Evolutionary conservation across 768 basidiomycete species (phyloP), one percentile per base, ranked within the genome.

Genomic region (Scleroderma bovista): DNA sequence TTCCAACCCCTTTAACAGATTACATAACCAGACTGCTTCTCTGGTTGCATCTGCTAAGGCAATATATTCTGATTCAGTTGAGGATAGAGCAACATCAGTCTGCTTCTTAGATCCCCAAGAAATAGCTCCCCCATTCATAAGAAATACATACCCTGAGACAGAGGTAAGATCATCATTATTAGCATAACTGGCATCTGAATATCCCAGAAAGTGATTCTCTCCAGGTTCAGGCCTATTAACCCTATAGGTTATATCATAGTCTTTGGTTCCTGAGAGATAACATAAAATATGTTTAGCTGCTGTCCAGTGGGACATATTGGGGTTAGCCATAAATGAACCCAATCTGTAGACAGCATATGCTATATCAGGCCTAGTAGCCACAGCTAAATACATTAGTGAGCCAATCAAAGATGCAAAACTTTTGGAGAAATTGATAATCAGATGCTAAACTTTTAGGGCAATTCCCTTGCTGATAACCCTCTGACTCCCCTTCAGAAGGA

Each of bases 1-100:
- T 64, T 58, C 54, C 20, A 42, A 58, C 71, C 23, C 74, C 59
- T 43, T n/a, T 5, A 6, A 69, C n/a, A 73, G 71, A 61, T 59
- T 71, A 7, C 52, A 47, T 0, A 55, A 60, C 38, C 59, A 61
- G 0, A 63, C 59, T 1, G 38, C 47, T 1, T 55, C 38, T 4
- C 13, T 10, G 1, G 15, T 17, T 4, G 56, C 53, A 2, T 44
- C 29, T 1, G 51, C 50, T 32, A 60, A 50, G 0, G 52, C 34
- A 2, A 13, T 48, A 11, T 46, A 60, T 19, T 54, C 51, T 0
- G 53, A 44, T 9, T 59, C 36, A 1, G 46, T 33, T 0, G 53
- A 51, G 0, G 29, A 49, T 0, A 50, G 37, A 0, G 36, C 4
- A 56, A 73, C 44, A 60, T 62, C 0, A 63, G 60, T 46, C 62